Evolutionary conservation across 2,329 filamentous ascomycete species (phyloP), one percentile per base, ranked within the genome.

Genomic region (Talaromyces sp.): DNA sequence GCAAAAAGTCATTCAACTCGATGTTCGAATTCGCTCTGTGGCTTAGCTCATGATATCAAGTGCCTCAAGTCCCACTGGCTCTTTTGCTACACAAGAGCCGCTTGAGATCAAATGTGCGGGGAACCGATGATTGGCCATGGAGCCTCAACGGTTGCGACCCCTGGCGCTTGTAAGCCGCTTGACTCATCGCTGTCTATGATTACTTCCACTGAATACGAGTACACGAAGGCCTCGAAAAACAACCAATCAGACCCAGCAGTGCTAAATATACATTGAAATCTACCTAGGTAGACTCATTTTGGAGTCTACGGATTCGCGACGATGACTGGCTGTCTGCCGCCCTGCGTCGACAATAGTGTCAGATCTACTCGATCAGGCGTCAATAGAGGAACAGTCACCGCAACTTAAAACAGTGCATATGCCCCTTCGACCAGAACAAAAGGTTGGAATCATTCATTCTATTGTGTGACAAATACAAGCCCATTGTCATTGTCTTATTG

Each of bases 111-210:
- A n/a, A 37, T 22, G 13, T 63, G 61, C 61, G 50, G 61, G 31
- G 61, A 63, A 13, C 27, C 37, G 50, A 57, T 31, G 50, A 63
- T 63, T 63, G 61, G 61, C 52, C 16, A 16, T 41, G 47, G 50
- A 56, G 47, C 61, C 37, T 45, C 50, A 62, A 50, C n/a, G 50
- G 14, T 33, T 31, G 10, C 47, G 24, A 52, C 58, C 60, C 63
- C 63, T 65, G 58, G 63, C 63, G 63, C 63, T 65, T 64, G 35
- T 24, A 35, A 41, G 58, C 19, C 56, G 19, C 41, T 41, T 50
- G 39, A 62, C 63, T 65, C 57, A 60, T 22, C 9, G 49, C 33
- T 41, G 24, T 59, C 31, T 52, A 24, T 39, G 59, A 50, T 14
- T n/a, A 49, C 11, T 50, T 8, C 33, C 39, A n/a, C 33, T 35